A percentile compares a stretch with the other conserved stretches of the same genome.
These are phyloP conservation scores for Microbotryum scabiosae DNA, from an alignment of 1,284 basidiomycete species.

Conservation along the genomic window DNA sequence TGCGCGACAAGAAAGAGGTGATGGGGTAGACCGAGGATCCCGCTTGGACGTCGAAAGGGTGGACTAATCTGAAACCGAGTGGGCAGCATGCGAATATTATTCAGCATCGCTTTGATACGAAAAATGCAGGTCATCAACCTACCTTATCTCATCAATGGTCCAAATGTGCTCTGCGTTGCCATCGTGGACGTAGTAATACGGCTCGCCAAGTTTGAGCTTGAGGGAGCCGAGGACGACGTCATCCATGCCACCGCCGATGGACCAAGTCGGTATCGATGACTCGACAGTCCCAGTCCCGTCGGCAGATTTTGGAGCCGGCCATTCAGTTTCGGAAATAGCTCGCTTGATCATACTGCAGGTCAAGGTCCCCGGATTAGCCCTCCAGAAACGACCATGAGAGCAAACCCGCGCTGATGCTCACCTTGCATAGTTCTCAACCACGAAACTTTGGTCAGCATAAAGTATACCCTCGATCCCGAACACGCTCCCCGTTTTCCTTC, in stretches of 20 bases:
- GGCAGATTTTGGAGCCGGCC: background rate
- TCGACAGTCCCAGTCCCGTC: background rate
- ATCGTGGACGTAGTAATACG: conserved; percentile 69
- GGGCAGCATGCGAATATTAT: background rate
- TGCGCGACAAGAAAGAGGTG: conserved; percentile 28
- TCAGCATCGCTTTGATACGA: background rate
- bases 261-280: background rate
- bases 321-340: background rate
- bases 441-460: conserved; percentile 9
- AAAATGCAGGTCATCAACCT: conserved; percentile 25
- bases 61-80: background rate
- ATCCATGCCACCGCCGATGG: conserved; percentile 1
- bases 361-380: no score
- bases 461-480: conserved; percentile 12
- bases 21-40: conserved; percentile 20
- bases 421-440: conserved; percentile 13
- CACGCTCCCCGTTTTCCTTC: conserved; percentile 4
- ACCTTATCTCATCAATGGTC: conserved; percentile 64
- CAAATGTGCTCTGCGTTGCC: conserved; percentile 73
- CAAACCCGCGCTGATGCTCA: background rate
- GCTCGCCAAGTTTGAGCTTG: conserved; percentile 42
- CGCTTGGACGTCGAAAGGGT: conserved; percentile 4
- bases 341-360: conserved; percentile 2
- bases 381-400: background rate
- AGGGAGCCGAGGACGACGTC: conserved; percentile 12